Conservation (phyloP, 2,329 filamentous ascomycete genomes). For the Fusarium sp. region DNA sequence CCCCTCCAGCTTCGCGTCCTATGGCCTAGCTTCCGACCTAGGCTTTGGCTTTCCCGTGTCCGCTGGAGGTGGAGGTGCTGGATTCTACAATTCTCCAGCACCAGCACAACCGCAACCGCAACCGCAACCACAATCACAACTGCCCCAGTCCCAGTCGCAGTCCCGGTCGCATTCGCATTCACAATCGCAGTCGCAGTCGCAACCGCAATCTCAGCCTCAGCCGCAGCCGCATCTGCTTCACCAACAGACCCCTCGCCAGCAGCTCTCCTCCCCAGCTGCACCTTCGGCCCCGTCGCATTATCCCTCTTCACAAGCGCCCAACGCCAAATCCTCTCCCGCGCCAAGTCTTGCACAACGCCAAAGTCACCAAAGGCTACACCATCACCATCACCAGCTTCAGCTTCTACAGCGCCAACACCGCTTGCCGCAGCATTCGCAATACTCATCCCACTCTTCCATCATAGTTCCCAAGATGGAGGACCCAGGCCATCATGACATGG, state of each 20-base stretch:
- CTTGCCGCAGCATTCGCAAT: constrained; percentile 21
- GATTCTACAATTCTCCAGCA: constrained; percentile 30
- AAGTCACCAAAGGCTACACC: constrained; percentile 25
- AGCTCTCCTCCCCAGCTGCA: constrained; percentile 27
- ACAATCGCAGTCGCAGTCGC: not conserved
- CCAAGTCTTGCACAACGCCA: constrained; percentile 35
- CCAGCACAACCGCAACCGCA: constrained; percentile 21
- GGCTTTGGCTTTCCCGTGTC: constrained; percentile 44
- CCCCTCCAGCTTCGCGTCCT: constrained; percentile 55
- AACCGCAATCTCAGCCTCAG: constrained; percentile 1
- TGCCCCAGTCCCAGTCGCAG: constrained; percentile 1
- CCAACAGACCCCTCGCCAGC: constrained; percentile 31
- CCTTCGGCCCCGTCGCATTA: constrained; percentile 33
- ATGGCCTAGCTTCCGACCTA: constrained; percentile 53
- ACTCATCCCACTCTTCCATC: constrained; percentile 15
- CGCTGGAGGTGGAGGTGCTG: constrained; percentile 44
- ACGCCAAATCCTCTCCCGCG: constrained; percentile 31
- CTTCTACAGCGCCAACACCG: constrained; percentile 27
- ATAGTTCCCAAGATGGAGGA: constrained; percentile 50
- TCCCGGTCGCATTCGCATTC: constrained; percentile 14
- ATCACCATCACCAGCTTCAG: constrained; percentile 28
- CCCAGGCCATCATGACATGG: constrained; percentile 57
- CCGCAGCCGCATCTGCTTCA: constrained; percentile 24
- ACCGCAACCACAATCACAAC: constrained; percentile 8
- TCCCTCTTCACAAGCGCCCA: constrained; percentile 33